phyloP scores from a whole-genome alignment of 148 eudicot genomes.

The Spergularia bocconei region DNA sequence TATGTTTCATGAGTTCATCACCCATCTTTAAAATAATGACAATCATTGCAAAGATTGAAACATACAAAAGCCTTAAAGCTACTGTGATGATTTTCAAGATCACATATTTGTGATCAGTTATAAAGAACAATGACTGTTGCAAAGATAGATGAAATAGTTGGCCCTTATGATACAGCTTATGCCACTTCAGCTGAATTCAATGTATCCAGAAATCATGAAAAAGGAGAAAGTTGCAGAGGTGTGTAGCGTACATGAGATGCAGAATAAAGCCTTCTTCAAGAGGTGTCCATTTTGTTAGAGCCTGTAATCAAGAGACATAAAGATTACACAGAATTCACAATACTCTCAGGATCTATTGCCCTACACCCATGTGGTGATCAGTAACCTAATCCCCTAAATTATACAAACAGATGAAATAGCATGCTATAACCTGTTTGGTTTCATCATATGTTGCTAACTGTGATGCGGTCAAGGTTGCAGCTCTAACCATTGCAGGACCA shows the following conservation, averaged over 20 bases:
- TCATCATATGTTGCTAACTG: slow-evolving; percentile 94
- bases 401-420: background rate
- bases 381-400: background rate
- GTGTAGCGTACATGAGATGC: slow-evolving; percentile 63
- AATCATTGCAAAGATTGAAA: background rate
- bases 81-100: background rate
- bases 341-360: too few species aligned
- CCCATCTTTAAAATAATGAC: background rate
- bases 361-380: background rate
- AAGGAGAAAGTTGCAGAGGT: slow-evolving; percentile 6
- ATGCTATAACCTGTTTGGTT: slow-evolving; percentile 68
- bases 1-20: background rate
- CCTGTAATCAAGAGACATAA: slow-evolving; percentile 40
- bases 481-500: slow-evolving; percentile 90
- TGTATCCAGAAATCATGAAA: slow-evolving; percentile 6
- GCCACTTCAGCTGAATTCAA: background rate
- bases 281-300: slow-evolving; percentile 56
- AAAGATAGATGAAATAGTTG: background rate
- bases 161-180: background rate
- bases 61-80: background rate
- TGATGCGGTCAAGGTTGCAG: slow-evolving; percentile 89
- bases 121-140: background rate
- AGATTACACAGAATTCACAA: too few species aligned
- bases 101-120: background rate
- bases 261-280: slow-evolving; percentile 83